phyloP scores from a whole-genome alignment of 805 yeast genomes.

The Ogataea sp. region DNA sequence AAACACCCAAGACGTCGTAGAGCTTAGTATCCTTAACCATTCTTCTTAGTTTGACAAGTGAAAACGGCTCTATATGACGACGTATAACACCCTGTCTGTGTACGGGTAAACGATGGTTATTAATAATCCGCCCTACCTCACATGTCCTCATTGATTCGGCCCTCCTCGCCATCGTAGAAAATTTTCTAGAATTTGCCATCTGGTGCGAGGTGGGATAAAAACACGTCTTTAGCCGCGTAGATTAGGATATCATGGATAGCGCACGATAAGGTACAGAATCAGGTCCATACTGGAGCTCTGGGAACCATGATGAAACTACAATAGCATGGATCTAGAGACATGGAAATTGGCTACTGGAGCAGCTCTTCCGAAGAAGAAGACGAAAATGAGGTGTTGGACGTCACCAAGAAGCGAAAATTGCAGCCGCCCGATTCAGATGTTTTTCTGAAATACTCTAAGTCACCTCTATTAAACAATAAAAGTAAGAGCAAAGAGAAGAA shows the following conservation, averaged over 20 bases:
- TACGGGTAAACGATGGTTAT: too few relatives aligned
- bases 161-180: too few relatives aligned
- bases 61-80: too few relatives aligned
- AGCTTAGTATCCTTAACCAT: conserved; percentile 80
- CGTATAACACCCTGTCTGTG: too few relatives aligned
- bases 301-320: too few relatives aligned
- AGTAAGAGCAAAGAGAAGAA: neutral
- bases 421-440: neutral
- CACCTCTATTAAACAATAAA: neutral
- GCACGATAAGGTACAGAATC: neutral
- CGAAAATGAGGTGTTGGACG: too few relatives aligned
- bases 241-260: neutral
- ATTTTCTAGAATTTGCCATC: neutral
- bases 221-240: neutral
- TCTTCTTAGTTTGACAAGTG: too few relatives aligned
- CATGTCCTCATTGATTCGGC: too few relatives aligned
- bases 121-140: too few relatives aligned
- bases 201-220: neutral
- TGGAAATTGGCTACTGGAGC: neutral
- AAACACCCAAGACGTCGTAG: conserved; percentile 67
- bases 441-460: neutral
- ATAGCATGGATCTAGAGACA: too few relatives aligned
- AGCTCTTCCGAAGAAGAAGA: too few relatives aligned
- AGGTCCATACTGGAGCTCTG: too few relatives aligned
- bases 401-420: neutral